These are phyloP conservation scores for Neocatenulostroma microsporum DNA, from an alignment of 2,329 filamentous ascomycete species.

Conservation along the genomic window DNA sequence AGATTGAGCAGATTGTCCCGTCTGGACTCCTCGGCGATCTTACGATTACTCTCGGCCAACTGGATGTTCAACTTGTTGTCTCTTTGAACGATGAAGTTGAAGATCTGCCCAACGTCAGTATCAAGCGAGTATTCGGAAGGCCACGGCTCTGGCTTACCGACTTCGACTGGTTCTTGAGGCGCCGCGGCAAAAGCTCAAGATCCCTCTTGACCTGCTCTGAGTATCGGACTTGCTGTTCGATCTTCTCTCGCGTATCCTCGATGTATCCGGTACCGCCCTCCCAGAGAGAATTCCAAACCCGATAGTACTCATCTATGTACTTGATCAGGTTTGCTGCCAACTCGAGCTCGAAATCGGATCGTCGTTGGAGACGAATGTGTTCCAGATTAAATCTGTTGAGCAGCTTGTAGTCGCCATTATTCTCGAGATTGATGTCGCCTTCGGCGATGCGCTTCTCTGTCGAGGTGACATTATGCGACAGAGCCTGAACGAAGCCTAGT, in stretches of 20 bases:
- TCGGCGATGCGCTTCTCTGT: constrained; percentile 28
- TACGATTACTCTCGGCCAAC: constrained; percentile 27
- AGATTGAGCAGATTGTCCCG: constrained; percentile 29
- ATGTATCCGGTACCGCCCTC: constrained; percentile 28
- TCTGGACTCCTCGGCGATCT: constrained; percentile 27
- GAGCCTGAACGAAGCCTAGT: constrained; percentile 21
- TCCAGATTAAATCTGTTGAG: constrained; percentile 28
- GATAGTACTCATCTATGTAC: constrained; percentile 27
- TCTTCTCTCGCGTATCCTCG: constrained; percentile 29
- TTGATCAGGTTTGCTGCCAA: constrained; percentile 26
- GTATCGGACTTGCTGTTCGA: constrained; percentile 29
- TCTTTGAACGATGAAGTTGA: constrained; percentile 27
- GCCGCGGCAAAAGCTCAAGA: constrained; percentile 25
- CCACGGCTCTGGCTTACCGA: too few species aligned
- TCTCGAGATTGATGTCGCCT: constrained; percentile 26
- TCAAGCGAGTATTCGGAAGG: neutral
- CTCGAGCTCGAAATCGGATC: constrained; percentile 28
- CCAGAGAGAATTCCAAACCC: constrained; percentile 23
- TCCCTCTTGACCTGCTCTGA: constrained; percentile 26
- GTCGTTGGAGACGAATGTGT: constrained; percentile 24
- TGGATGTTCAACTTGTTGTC: constrained; percentile 29
- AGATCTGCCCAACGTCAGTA: constrained; percentile 19
- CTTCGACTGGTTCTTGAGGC: constrained; percentile 30
- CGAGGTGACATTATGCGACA: constrained; percentile 24
- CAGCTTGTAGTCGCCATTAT: constrained; percentile 29